Evolutionary conservation across 257 asterid genomes (phyloP).

Genomic region (Capsicum pubescens): DNA sequence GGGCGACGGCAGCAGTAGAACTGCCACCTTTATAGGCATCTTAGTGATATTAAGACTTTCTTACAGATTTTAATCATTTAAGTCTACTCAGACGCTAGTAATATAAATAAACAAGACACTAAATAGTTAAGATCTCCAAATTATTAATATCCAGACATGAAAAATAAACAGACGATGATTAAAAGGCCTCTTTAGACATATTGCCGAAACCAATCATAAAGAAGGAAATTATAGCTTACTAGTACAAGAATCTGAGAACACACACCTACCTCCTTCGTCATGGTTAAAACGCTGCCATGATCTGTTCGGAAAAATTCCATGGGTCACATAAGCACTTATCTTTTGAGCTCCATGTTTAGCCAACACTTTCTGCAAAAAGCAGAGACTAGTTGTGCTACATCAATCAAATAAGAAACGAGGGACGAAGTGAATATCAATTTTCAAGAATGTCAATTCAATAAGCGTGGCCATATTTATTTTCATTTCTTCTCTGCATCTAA

Average conservation of each 20-base stretch:
- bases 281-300: constrained; percentile 88
- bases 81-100: too few species aligned
- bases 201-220: constrained; percentile 23
- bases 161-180: not conserved
- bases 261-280: constrained; percentile 68
- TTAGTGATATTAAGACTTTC: constrained; percentile 1
- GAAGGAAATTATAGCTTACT: constrained; percentile 20
- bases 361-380: constrained; percentile 75
- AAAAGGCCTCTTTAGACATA: not conserved
- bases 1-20: not conserved
- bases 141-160: not conserved
- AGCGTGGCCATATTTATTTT: not conserved
- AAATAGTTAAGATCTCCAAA: not conserved
- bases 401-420: constrained; percentile 13
- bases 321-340: constrained; percentile 94
- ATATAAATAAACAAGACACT: not conserved
- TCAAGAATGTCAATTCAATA: not conserved
- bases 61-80: not conserved
- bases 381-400: constrained; percentile 13
- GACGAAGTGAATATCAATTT: not conserved
- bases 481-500: not conserved
- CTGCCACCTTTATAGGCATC: not conserved
- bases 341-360: constrained; percentile 89
- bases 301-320: constrained; percentile 91
- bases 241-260: not conserved